These are phyloP conservation scores for Colletotrichum tamarilloi DNA, from an alignment of 2,329 filamentous ascomycete species.

Conservation along the genomic window DNA sequence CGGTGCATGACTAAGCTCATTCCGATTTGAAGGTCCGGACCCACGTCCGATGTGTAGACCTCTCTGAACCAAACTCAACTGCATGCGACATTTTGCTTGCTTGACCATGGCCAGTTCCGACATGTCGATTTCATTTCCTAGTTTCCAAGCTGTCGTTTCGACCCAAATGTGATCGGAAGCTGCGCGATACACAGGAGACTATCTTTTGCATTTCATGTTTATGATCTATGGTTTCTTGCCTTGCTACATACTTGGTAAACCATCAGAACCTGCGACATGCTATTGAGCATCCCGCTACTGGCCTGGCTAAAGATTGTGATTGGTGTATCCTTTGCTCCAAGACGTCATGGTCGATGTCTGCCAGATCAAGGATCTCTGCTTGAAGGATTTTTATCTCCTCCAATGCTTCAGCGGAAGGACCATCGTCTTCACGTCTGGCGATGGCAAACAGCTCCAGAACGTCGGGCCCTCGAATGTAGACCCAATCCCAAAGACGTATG, in stretches of 20 bases:
- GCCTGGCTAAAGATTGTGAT: not conserved
- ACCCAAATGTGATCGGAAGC: not conserved
- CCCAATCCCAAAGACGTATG: not conserved
- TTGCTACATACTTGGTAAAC: not conserved
- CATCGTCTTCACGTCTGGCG: not conserved
- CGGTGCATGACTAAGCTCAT: constrained; percentile 9
- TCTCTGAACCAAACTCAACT: not conserved
- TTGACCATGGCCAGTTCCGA: too few species aligned
- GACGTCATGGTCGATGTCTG: too few species aligned
- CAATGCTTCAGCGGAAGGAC: not conserved
- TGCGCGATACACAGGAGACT: too few species aligned
- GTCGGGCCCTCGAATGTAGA: not conserved
- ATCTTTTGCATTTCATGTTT: not conserved
- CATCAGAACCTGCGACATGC: not conserved
- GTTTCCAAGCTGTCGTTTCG: too few species aligned
- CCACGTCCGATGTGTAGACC: not conserved
- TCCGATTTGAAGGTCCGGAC: not conserved
- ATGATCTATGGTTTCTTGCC: not conserved
- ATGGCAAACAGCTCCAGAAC: not conserved
- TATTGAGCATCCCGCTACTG: not conserved
- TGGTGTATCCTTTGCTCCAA: not conserved
- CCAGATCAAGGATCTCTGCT: not conserved
- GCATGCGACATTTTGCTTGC: not conserved
- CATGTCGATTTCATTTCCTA: too few species aligned
- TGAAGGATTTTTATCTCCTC: not conserved